phyloP scores from a whole-genome alignment of 345 rosid species.

The Lepidium aucheri region DNA sequence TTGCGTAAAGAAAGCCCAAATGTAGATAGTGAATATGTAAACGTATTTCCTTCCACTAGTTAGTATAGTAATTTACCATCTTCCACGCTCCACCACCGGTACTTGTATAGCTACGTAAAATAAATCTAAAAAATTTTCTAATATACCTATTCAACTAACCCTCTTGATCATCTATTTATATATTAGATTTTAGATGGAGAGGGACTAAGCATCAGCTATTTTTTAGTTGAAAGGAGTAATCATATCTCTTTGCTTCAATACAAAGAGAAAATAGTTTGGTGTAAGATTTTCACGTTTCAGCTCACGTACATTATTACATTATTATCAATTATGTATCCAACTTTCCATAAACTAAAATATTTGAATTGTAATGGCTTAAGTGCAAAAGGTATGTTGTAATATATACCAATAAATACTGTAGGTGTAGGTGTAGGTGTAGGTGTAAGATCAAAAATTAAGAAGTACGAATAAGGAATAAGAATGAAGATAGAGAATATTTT shows the following conservation, averaged over 20 bases:
- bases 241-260: conserved; percentile 14
- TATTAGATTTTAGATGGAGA: background rate
- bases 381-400: background rate
- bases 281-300: conserved; percentile 3
- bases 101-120: too few species aligned
- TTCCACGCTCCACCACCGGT: too few species aligned
- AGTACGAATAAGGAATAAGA: too few species aligned
- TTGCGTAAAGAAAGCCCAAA: too few species aligned
- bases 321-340: background rate
- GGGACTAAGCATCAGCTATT: background rate
- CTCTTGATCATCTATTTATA: background rate
- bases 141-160: background rate
- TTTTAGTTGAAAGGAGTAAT: background rate
- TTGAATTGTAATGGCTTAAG: background rate
- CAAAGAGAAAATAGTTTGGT: conserved; percentile 19
- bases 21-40: too few species aligned
- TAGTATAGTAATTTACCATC: too few species aligned
- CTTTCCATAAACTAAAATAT: background rate
- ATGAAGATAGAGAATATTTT: too few species aligned
- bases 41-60: too few species aligned
- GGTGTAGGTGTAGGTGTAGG: too few species aligned
- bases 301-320: background rate
- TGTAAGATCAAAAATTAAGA: too few species aligned
- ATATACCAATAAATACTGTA: background rate
- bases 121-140: background rate